Base-by-base conservation (phyloP, 768 basidiomycete genomes). In the Mycena chlorophos region DNA sequence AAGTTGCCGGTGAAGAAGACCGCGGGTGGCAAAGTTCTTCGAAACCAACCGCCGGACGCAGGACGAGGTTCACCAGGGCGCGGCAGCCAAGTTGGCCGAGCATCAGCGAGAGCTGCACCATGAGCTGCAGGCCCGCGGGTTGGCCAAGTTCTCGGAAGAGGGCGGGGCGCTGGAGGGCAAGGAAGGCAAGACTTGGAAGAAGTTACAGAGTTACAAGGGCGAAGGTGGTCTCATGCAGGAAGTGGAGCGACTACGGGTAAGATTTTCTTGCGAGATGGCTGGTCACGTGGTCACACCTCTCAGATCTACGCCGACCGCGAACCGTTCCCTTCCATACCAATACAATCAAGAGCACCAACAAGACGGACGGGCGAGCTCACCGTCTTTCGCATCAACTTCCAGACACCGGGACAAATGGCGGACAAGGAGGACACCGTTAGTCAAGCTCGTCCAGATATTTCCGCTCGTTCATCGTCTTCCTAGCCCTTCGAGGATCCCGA, bases 401-500 rank as follows among this genome's bases (percentile, higher is more conserved):
- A 98, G 70, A 97, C 96, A 0, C 97, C 97, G 12, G 97, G 97
- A 47, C 94, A 98, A 66, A 84, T 98, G 23, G 89, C 94, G 0
- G 96, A 97, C 25, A 98, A 96, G 77, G 97, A 99, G 69, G 97
- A 98, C 61, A 98, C 94, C 57, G 94, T 94, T 58, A 64, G 73
- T 65, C 12, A 16, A 5, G 20, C 59, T 29, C 22, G 49, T 45
- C 27, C n/a, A 20, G n/a, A 19, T 51, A 4, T 52, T 16, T 13
- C 37, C 14, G 14, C 3, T 52, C 22, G 1, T 39, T 17, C 40
- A 42, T 42, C 5, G 39, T 51, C 27, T 56, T 56, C 28, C 30
- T n/a, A 94, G 89, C 94, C 94, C 0, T 96, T 98, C 64, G 97
- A 98, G 72, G 92, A 98, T 68, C 92, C 95, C 4, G 92, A 95